Percentiles rank a stretch among this genome's conserved stretches.
These are phyloP conservation scores for Solanum tacnaense DNA, from an alignment of 257 asterid species.

Conservation along the genomic window DNA sequence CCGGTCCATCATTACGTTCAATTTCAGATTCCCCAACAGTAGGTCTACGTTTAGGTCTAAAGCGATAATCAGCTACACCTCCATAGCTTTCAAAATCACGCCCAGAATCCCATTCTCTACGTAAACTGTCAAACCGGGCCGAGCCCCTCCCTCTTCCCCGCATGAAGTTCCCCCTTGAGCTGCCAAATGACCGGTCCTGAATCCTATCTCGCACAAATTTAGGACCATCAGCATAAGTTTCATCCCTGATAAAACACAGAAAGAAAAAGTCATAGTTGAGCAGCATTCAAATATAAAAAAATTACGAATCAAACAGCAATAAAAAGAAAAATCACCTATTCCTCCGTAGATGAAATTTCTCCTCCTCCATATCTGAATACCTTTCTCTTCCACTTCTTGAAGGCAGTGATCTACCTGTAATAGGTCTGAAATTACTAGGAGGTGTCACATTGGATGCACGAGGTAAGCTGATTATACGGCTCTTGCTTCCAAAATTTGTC, in stretches of 20 bases:
- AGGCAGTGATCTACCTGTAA: slow-evolving; percentile 32
- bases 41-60: slow-evolving; percentile 44
- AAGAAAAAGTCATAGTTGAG: slow-evolving; percentile 4
- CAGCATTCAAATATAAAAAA: not conserved
- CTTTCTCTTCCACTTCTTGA: slow-evolving; percentile 60
- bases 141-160: slow-evolving; percentile 63
- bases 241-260: slow-evolving; percentile 48
- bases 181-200: slow-evolving; percentile 45
- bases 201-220: slow-evolving; percentile 48
- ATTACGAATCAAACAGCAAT: not conserved
- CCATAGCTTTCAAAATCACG: slow-evolving; percentile 46
- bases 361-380: slow-evolving; percentile 47
- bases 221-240: slow-evolving; percentile 37
- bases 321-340: slow-evolving; percentile 43
- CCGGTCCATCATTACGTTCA: slow-evolving; percentile 42
- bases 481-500: slow-evolving; percentile 30
- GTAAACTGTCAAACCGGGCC: slow-evolving; percentile 38
- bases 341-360: slow-evolving; percentile 34
- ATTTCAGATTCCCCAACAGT: slow-evolving; percentile 33
- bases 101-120: slow-evolving; percentile 54
- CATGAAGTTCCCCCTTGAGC: slow-evolving; percentile 42
- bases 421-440: slow-evolving; percentile 35
- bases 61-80: slow-evolving; percentile 41
- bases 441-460: slow-evolving; percentile 37
- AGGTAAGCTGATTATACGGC: slow-evolving; percentile 77